These are phyloP conservation scores for Zygotorulaspora danielsina DNA, from an alignment of 805 yeast genomes.

Conservation along the genomic window DNA sequence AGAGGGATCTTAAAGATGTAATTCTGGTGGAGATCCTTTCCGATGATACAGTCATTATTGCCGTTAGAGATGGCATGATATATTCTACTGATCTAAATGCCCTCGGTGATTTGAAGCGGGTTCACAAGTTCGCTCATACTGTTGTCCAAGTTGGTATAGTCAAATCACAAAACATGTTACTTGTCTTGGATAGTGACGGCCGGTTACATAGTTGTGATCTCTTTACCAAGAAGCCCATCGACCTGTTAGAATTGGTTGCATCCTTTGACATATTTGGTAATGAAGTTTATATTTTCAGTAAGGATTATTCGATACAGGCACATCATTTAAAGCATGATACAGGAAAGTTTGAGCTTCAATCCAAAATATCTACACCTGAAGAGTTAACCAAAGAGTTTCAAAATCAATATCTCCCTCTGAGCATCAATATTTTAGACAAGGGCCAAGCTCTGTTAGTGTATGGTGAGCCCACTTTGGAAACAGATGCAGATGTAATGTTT, in stretches of 20 bases:
- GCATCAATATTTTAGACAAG: conserved; percentile 21
- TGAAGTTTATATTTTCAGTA: conserved; percentile 5
- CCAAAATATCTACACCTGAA: conserved; percentile 17
- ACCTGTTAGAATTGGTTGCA: conserved; percentile 8
- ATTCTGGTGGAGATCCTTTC: conserved; percentile 33
- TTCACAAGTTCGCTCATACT: conserved; percentile 2
- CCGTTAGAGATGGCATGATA: conserved; percentile 27
- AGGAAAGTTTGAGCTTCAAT: background rate
- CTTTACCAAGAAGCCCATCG: background rate
- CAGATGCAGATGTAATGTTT: conserved; percentile 24
- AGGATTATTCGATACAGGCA: conserved; percentile 8
- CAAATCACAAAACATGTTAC: background rate
- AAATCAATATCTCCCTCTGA: conserved; percentile 32
- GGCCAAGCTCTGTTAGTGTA: conserved; percentile 25
- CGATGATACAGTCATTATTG: conserved; percentile 33
- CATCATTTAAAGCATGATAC: conserved; percentile 1
- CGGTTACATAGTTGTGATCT: conserved; percentile 8
- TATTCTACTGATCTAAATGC: conserved; percentile 12
- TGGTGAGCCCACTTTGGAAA: conserved; percentile 29
- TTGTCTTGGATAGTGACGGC: conserved; percentile 8
- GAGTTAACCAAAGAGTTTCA: conserved; percentile 27
- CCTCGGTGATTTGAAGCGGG: conserved; percentile 4
- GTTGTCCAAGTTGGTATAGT: conserved; percentile 5
- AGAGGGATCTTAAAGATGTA: conserved; percentile 22
- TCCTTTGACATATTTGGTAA: conserved; percentile 18